These are phyloP conservation scores for Hygrophorus russula DNA, from an alignment of 768 basidiomycete genomes.

Conservation along the genomic window DNA sequence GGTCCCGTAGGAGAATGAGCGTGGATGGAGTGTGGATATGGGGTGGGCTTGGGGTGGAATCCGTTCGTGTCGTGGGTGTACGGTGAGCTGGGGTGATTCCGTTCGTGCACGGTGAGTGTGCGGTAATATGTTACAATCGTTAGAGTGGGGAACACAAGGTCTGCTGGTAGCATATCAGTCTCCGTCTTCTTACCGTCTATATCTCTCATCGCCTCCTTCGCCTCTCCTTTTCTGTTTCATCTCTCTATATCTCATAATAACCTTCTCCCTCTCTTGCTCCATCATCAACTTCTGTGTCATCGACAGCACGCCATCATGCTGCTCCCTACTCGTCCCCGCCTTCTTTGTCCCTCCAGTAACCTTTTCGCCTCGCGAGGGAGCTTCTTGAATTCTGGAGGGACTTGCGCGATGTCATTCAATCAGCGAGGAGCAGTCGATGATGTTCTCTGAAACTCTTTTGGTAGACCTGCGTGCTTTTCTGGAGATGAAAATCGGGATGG, in stretches of 20 bases:
- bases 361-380: constrained; percentile 35
- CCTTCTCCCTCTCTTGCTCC: constrained; percentile 64
- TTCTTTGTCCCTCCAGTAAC: constrained; percentile 4
- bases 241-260: constrained; percentile 54
- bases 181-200: too few species aligned
- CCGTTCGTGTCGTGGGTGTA: too few species aligned
- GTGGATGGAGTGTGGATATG: too few species aligned
- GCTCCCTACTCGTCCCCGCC: constrained; percentile 13
- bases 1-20: too few species aligned
- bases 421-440: constrained; percentile 50
- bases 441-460: constrained; percentile 37
- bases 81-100: too few species aligned
- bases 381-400: constrained; percentile 22
- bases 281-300: constrained; percentile 72
- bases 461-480: constrained; percentile 17
- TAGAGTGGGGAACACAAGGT: too few species aligned
- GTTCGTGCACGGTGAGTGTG: too few species aligned
- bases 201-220: too few species aligned
- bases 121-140: too few species aligned
- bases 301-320: constrained; percentile 42
- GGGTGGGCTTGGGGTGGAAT: too few species aligned
- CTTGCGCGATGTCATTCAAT: constrained; percentile 48
- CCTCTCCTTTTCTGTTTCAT: constrained; percentile 41
- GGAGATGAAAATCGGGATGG: constrained; percentile 8
- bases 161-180: too few species aligned